A percentile compares a stretch with the other conserved stretches of the same genome.
These are phyloP conservation scores for Ophioceras dolichostomum DNA, from an alignment of 2,329 filamentous ascomycete genomes.

Conservation along the genomic window DNA sequence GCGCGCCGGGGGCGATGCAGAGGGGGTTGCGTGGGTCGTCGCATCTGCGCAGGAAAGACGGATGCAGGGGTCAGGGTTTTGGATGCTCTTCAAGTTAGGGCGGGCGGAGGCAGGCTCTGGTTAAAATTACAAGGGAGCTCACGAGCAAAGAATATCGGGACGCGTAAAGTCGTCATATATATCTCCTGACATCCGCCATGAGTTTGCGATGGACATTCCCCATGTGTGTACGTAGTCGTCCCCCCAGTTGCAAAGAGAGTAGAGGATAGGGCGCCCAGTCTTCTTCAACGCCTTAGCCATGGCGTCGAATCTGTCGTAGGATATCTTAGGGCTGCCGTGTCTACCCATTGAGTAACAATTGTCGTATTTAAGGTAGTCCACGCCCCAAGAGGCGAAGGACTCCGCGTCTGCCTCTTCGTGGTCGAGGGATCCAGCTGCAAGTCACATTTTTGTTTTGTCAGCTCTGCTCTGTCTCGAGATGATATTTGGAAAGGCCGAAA, in stretches of 20 bases:
- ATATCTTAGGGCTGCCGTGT: constrained; percentile 13
- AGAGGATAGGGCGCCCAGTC: constrained; percentile 18
- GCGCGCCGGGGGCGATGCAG: constrained; percentile 9
- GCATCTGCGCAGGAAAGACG: too few species aligned
- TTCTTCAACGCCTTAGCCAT: constrained; percentile 21
- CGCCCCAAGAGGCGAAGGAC: constrained; percentile 37
- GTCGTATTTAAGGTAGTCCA: constrained; percentile 42
- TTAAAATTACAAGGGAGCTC: too few species aligned
- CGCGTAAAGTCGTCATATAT: constrained; percentile 20
- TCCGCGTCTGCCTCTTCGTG: constrained; percentile 39
- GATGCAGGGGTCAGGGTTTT: too few species aligned
- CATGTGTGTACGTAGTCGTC: constrained; percentile 15
- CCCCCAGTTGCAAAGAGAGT: constrained; percentile 23
- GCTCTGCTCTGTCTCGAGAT: background rate
- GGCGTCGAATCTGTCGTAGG: constrained; percentile 15
- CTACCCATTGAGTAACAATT: constrained; percentile 26
- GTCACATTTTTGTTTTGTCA: too few species aligned
- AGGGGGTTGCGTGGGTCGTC: constrained; percentile 1
- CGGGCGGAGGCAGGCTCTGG: too few species aligned
- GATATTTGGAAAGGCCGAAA: too few species aligned
- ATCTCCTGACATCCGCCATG: constrained; percentile 21
- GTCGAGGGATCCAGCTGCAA: constrained; percentile 32
- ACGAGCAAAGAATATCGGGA: constrained; percentile 17
- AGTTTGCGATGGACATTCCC: constrained; percentile 17
- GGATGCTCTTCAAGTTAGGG: too few species aligned